Evolutionary conservation across 345 rosid species (phyloP).

Genomic region (Salix udensis): DNA sequence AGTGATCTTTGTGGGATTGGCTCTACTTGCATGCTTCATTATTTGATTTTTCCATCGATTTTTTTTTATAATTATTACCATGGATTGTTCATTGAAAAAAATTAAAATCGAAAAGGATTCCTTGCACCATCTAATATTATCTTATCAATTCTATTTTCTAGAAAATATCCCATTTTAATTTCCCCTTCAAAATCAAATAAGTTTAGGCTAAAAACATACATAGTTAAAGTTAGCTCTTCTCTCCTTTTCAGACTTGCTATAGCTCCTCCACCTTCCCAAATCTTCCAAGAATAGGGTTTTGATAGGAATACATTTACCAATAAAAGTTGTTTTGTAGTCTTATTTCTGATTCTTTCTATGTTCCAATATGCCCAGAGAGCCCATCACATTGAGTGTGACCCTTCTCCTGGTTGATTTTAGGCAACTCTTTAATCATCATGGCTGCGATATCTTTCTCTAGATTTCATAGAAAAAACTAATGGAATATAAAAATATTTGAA

Average conservation of each 20-base stretch:
- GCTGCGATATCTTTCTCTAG: not conserved
- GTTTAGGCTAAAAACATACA: not conserved
- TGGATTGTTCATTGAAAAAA: not conserved
- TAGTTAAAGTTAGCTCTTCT: not conserved
- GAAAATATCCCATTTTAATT: no score
- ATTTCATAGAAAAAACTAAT: not conserved
- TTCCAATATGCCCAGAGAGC: not conserved
- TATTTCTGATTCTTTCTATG: not conserved
- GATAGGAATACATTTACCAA: not conserved
- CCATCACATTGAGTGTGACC: not conserved
- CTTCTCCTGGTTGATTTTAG: not conserved
- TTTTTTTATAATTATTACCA: conserved; percentile 6
- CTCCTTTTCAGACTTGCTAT: not conserved
- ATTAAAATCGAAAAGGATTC: not conserved
- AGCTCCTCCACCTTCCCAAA: no score
- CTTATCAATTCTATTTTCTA: no score
- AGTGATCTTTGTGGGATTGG: conserved; percentile 1
- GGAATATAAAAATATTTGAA: not conserved
- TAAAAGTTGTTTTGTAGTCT: not conserved
- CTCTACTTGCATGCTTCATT: conserved; percentile 8
- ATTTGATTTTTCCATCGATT: not conserved
- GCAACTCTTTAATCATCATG: not conserved
- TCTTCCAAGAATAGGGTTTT: not conserved
- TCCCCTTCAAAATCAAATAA: no score
- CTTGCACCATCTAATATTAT: not conserved